Evolutionary conservation across 2,329 filamentous ascomycete genomes (phyloP), one percentile per base, ranked within the genome.

Genomic region (Rutstroemia sp.): DNA sequence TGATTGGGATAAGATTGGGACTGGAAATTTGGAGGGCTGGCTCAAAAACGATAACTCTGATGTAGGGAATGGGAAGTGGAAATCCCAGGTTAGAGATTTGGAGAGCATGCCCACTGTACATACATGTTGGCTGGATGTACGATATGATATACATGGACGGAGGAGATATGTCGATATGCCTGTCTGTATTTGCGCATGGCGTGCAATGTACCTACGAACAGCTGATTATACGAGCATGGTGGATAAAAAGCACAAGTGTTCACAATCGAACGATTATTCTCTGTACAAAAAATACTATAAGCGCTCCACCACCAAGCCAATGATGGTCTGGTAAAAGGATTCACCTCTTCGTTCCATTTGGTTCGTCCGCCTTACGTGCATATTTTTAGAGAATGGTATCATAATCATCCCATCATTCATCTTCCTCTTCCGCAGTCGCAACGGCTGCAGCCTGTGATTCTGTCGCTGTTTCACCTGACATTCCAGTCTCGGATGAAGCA

Each of bases 401-500:
- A 50, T 55, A 19, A 45, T 48, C 5, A 16, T 12, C 6, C 19
- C 18, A 45, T 30, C 52, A 34, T 57, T 47, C 52, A 55, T 62
- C 65, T 34, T 68, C 66, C 56, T 67, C 65, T 12, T 66, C 62
- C 10, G 58, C 63, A 8, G 64, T 62, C 34, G 60, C 46, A 8
- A 50, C 49, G 25, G 61, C 56, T 37, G 58, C 56, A 37, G 58
- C 59, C 49, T 61, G 56, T 39, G 61, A 53, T 21, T 66, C 63
- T 27, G 59, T 59, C 19, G 58, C 57, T 8, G 62, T 66, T 49
- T 65, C 60, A 19, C 62, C 63, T 30, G 61, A 60, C 42, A 58
- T 52, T 63, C 72, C 77, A 78, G 49, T 48, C 44, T 54, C 49
- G 16, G 44, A 85, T 81, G 55, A 82, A 79, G 45, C 74, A 71